phyloP scores from a whole-genome alignment of 805 yeast genomes.

The Saccharomycopsis sp. region DNA sequence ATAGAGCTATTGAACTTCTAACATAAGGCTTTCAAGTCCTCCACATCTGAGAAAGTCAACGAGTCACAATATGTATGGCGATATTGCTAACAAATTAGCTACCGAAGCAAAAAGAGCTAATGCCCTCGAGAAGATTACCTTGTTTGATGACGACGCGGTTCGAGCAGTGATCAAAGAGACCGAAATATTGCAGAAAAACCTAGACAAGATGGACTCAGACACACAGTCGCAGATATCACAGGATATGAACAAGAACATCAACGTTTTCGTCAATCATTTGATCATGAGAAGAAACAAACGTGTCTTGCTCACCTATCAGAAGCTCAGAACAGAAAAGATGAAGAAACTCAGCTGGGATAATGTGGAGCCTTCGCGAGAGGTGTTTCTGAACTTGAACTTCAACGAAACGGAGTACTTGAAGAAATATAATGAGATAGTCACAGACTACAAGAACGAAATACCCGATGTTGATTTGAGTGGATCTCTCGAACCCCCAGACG shows the following conservation, averaged over 20 bases:
- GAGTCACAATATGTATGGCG: constrained; percentile 68
- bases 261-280: constrained; percentile 56
- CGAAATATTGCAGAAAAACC: constrained; percentile 50
- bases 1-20: too few relatives aligned
- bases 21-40: too few relatives aligned
- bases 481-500: constrained; percentile 82
- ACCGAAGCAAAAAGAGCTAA: constrained; percentile 78
- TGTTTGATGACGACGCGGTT: constrained; percentile 66
- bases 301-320: constrained; percentile 79
- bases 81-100: constrained; percentile 72
- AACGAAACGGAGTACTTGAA: constrained; percentile 74
- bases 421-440: constrained; percentile 61
- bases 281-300: constrained; percentile 86
- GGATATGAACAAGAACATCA: constrained; percentile 19
- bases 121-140: constrained; percentile 56
- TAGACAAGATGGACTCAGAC: constrained; percentile 32
- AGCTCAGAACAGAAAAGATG: constrained; percentile 58
- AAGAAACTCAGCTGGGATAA: constrained; percentile 69
- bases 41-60: not conserved
- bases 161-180: constrained; percentile 67
- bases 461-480: constrained; percentile 85
- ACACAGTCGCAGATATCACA: constrained; percentile 23
- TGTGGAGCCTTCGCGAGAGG: constrained; percentile 37
- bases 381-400: constrained; percentile 53
- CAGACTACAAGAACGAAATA: constrained; percentile 71